Percentiles rank a stretch among this genome's conserved stretches.
Conservation (phyloP, 116 monocot species). For the Thalassia testudinum region DNA sequence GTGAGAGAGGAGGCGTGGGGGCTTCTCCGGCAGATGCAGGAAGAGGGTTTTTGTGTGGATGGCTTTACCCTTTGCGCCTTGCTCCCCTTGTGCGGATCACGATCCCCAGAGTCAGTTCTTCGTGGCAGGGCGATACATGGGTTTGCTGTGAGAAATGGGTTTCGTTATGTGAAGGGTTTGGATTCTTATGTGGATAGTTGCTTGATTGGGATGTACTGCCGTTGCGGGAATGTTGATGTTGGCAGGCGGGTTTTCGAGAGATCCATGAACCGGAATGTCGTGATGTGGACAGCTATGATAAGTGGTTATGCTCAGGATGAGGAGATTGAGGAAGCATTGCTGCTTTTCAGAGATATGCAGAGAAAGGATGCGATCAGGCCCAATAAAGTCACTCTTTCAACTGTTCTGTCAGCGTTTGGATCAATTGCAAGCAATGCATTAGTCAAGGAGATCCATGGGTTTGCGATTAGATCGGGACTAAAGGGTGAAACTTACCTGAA, state of each 20-base stretch:
- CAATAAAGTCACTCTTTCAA: conserved; percentile 41
- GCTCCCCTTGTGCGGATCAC: conserved; percentile 21
- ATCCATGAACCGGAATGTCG: conserved; percentile 35
- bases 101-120: not conserved
- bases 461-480: conserved; percentile 19
- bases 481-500: conserved; percentile 29
- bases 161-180: conserved; percentile 14
- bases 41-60: conserved; percentile 36
- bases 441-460: conserved; percentile 54
- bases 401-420: conserved; percentile 39
- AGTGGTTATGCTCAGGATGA: conserved; percentile 40
- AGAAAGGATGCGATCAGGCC: conserved; percentile 17
- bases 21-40: conserved; percentile 33
- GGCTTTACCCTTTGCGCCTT: conserved; percentile 37
- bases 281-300: conserved; percentile 61
- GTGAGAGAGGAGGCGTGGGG: conserved; percentile 13
- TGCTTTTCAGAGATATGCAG: conserved; percentile 42
- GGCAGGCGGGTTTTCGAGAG: conserved; percentile 49
- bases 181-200: conserved; percentile 49
- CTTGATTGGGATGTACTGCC: conserved; percentile 54
- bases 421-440: conserved; percentile 19
- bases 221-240: conserved; percentile 5
- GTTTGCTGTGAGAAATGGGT: conserved; percentile 27
- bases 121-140: conserved; percentile 50
- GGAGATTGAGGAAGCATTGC: conserved; percentile 32